phyloP scores from a whole-genome alignment of 257 asterid species.

The Voacanga thouarsii region DNA sequence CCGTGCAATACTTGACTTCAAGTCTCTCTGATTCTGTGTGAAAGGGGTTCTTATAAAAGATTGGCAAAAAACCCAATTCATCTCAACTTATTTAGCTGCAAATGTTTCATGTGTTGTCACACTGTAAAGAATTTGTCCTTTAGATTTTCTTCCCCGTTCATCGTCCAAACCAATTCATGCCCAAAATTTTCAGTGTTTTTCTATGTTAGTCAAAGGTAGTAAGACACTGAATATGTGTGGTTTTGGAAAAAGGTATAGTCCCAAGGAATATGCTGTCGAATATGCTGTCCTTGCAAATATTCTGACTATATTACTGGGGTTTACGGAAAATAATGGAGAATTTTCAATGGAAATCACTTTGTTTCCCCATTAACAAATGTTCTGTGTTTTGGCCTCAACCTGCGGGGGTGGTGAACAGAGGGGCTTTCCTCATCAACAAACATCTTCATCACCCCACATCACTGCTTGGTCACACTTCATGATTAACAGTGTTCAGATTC shows the following conservation, averaged over 20 bases:
- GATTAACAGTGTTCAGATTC: neutral
- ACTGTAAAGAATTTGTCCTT: neutral
- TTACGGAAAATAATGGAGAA: neutral
- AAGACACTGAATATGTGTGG: neutral
- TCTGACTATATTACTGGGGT: neutral
- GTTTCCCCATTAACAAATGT: neutral
- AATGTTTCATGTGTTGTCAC: too few relatives aligned
- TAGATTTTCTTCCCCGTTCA: neutral
- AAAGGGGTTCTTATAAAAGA: neutral
- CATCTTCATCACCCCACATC: conserved; percentile 20
- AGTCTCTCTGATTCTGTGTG: neutral
- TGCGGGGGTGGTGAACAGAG: neutral
- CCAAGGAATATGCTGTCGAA: conserved; percentile 2
- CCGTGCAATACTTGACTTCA: neutral
- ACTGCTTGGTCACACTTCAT: neutral
- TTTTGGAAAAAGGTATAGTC: neutral
- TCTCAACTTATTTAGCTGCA: neutral
- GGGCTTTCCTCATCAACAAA: conserved; percentile 16
- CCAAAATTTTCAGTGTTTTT: neutral
- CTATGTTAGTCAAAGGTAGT: neutral
- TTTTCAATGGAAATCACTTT: neutral
- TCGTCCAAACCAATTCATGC: neutral
- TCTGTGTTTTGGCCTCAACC: neutral
- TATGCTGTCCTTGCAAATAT: neutral
- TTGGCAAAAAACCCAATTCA: neutral